phyloP scores from a whole-genome alignment of 768 basidiomycete genomes.

The Auricularia sp. region DNA sequence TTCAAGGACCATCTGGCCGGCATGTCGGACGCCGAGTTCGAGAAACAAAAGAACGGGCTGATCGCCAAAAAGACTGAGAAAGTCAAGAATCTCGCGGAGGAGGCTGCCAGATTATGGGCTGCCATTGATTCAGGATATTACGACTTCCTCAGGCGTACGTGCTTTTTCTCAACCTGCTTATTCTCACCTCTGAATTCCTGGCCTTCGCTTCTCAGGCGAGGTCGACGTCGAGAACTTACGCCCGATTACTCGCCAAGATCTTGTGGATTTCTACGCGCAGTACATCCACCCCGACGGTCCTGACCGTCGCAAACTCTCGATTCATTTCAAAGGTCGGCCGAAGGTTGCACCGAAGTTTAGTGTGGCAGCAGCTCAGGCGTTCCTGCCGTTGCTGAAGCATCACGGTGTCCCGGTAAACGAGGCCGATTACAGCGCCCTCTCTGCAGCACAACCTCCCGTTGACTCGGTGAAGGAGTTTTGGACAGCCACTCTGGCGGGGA shows the following conservation, averaged over 20 bases:
- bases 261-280: conserved; percentile 57
- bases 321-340: conserved; percentile 62
- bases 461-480: conserved; percentile 59
- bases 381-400: conserved; percentile 41
- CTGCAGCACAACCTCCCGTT: conserved; percentile 44
- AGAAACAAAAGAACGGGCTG: conserved; percentile 65
- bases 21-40: conserved; percentile 65
- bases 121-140: conserved; percentile 71
- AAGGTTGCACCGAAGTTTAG: conserved; percentile 53
- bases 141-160: conserved; percentile 80
- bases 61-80: conserved; percentile 77
- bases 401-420: conserved; percentile 41
- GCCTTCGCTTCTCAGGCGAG: conserved; percentile 36
- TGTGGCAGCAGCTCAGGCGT: conserved; percentile 48
- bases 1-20: conserved; percentile 59
- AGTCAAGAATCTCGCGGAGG: conserved; percentile 81
- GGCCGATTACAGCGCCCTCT: conserved; percentile 39
- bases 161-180: neutral
- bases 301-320: conserved; percentile 70
- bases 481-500: conserved; percentile 27
- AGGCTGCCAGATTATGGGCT: conserved; percentile 54
- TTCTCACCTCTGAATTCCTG: neutral
- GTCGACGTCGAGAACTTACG: conserved; percentile 61
- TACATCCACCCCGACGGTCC: conserved; percentile 60
- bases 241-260: conserved; percentile 60